phyloP scores from a whole-genome alignment of 2,329 filamentous ascomycete genomes.

The Alternaria sp. region DNA sequence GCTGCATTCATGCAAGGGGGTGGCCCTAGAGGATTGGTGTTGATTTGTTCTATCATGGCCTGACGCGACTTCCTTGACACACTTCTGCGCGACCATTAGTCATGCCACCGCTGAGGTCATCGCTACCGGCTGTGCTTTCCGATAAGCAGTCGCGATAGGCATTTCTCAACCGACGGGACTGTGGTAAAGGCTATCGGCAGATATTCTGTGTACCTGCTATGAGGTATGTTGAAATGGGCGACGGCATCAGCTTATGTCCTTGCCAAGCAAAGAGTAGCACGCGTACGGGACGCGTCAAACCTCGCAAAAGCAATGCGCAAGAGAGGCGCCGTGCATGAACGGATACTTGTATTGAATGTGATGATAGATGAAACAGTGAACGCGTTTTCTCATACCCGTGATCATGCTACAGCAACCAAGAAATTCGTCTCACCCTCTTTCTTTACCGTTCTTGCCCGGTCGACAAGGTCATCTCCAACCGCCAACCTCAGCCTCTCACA shows the following conservation, averaged over 20 bases:
- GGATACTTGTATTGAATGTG: background rate
- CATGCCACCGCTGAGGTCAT: slow-evolving; percentile 1
- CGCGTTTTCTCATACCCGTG: background rate
- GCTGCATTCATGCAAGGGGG: background rate
- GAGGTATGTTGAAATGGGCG: background rate
- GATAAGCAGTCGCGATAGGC: slow-evolving; percentile 2
- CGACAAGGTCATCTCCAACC: slow-evolving; percentile 80
- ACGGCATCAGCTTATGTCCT: background rate
- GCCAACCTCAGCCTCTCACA: slow-evolving; percentile 78
- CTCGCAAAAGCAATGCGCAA: too few relatives aligned
- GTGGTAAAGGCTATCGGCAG: background rate
- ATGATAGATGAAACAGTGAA: background rate
- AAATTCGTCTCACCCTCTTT: slow-evolving; percentile 69
- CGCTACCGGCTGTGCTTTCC: background rate
- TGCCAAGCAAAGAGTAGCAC: background rate
- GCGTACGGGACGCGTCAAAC: background rate
- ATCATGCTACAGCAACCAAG: slow-evolving; percentile 36
- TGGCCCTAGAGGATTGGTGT: too few relatives aligned
- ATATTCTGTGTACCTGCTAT: too few relatives aligned
- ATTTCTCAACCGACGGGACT: background rate
- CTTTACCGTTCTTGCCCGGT: slow-evolving; percentile 69
- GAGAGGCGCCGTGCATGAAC: background rate
- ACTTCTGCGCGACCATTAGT: slow-evolving; percentile 19
- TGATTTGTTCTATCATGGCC: background rate
- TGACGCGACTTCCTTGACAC: slow-evolving; percentile 14